phyloP scores from a whole-genome alignment of 2,329 filamentous ascomycete species.

The Diatrype stigma region DNA sequence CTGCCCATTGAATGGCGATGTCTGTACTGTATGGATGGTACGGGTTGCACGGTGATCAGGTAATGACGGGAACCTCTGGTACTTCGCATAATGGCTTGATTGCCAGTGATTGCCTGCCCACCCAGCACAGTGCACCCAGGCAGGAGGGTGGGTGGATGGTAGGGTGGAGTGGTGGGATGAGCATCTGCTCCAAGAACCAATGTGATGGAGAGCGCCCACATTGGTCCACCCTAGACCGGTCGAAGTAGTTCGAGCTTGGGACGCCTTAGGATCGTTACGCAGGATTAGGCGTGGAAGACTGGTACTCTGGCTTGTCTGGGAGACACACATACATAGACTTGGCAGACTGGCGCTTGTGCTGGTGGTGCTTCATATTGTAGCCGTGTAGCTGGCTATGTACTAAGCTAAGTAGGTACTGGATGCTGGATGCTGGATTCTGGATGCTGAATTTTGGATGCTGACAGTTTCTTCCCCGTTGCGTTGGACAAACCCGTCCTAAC shows the following conservation, averaged over 20 bases:
- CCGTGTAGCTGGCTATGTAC: too few species aligned
- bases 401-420: too few species aligned
- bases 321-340: neutral
- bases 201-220: neutral
- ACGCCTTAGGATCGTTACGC: neutral
- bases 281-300: neutral
- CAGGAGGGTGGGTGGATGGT: neutral
- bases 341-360: neutral
- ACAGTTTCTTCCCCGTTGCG: too few species aligned
- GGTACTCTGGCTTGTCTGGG: neutral
- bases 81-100: neutral
- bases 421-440: too few species aligned
- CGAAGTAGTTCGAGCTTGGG: neutral
- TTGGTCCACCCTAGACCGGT: neutral
- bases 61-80: too few species aligned
- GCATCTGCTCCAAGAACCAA: neutral
- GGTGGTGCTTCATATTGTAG: too few species aligned
- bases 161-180: neutral
- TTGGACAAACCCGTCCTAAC: too few species aligned
- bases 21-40: neutral
- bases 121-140: neutral
- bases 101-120: neutral
- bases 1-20: neutral
- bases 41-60: too few species aligned
- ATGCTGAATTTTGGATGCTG: too few species aligned